Conservation (phyloP, 306 rosid genomes). For the Casuarina glauca region DNA sequence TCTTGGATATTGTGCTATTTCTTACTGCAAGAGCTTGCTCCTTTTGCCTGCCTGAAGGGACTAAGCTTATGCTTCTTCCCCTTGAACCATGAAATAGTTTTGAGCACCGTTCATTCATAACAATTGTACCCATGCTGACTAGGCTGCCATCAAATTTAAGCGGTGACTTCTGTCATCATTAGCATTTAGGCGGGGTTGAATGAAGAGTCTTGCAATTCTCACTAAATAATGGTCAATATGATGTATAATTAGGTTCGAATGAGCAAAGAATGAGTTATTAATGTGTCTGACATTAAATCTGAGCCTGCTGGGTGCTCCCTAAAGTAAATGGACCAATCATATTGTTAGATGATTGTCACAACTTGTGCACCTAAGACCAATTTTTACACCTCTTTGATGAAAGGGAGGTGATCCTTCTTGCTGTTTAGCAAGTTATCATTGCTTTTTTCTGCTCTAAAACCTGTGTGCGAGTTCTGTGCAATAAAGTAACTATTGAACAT, state of each 20-base stretch:
- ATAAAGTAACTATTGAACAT: background rate
- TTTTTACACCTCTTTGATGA: background rate
- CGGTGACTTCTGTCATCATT: background rate
- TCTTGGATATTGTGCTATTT: background rate
- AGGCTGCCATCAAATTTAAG: background rate
- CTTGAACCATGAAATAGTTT: background rate
- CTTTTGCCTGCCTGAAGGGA: background rate
- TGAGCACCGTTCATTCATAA: slow-evolving; percentile 1
- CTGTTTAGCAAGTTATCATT: background rate
- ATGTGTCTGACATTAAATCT: background rate
- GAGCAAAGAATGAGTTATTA: background rate
- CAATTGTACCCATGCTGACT: background rate
- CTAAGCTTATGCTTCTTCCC: background rate
- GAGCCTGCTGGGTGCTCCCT: background rate
- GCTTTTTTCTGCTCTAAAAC: background rate
- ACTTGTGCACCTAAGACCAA: background rate
- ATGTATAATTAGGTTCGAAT: background rate
- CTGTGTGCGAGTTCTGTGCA: background rate
- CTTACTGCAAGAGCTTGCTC: background rate
- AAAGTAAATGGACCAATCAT: background rate
- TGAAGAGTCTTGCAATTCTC: background rate
- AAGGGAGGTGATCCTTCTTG: background rate
- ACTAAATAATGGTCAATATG: background rate
- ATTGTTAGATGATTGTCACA: background rate
- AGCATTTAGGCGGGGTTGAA: background rate